Percentiles rank a stretch among this genome's conserved stretches.
phyloP scores from a whole-genome alignment of 2,329 filamentous ascomycete species.

The Aspergillus ustus region DNA sequence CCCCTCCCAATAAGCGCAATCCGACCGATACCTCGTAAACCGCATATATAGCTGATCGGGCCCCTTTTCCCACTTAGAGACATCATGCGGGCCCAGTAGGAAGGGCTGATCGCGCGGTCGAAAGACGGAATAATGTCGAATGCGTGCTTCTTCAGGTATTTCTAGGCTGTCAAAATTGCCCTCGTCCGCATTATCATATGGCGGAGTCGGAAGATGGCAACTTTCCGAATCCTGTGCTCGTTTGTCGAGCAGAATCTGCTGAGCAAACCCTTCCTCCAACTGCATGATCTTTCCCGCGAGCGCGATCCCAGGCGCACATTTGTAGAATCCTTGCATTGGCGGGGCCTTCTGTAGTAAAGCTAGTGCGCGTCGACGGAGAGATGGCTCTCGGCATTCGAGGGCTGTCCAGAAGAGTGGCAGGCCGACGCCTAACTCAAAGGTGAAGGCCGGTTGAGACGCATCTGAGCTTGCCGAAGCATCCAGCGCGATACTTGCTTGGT shows the following conservation, averaged over 20 bases:
- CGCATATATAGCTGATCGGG: conserved; percentile 13
- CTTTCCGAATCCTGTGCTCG: background rate
- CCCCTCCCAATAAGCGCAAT: background rate
- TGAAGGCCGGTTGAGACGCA: conserved; percentile 18
- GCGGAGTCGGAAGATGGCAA: background rate
- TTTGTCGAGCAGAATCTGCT: background rate
- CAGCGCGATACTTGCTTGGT: conserved; percentile 8
- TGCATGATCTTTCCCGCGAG: conserved; percentile 10
- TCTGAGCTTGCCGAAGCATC: conserved; percentile 8
- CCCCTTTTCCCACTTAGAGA: conserved; percentile 4
- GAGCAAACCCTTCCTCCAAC: conserved; percentile 5
- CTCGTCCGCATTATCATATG: background rate
- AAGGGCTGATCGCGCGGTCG: conserved; percentile 5
- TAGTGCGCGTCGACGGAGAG: conserved; percentile 8
- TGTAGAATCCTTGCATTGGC: conserved; percentile 14
- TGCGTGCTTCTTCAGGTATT: conserved; percentile 6
- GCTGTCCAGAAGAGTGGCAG: conserved; percentile 13
- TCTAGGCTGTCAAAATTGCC: background rate
- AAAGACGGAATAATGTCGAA: conserved; percentile 1
- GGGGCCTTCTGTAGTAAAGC: conserved; percentile 8
- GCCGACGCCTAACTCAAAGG: conserved; percentile 14
- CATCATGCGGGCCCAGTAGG: conserved; percentile 4
- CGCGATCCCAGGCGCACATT: background rate
- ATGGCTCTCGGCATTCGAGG: conserved; percentile 14
- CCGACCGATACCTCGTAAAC: conserved; percentile 1